Conservation (phyloP, 148 eudicot species). For the Diospyros lotus region DNA sequence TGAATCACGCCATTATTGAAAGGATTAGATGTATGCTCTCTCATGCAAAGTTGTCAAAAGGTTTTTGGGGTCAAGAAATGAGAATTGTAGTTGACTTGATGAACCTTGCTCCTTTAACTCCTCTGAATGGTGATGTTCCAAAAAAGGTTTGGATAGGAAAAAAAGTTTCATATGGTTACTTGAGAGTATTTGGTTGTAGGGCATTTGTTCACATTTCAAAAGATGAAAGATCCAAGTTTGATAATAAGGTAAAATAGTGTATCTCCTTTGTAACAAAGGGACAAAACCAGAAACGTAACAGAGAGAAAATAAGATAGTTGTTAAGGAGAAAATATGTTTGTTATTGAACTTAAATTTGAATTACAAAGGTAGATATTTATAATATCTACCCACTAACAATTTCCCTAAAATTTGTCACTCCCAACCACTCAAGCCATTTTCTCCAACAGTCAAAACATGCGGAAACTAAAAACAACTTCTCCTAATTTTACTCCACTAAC, state of each 20-base stretch:
- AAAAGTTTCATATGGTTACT: not conserved
- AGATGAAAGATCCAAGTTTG: not conserved
- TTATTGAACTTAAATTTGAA: too few relatives aligned
- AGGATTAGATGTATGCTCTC: not conserved
- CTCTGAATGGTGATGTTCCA: not conserved
- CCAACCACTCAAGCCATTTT: too few relatives aligned
- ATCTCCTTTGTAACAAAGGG: too few relatives aligned
- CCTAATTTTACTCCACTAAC: too few relatives aligned
- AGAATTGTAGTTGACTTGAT: not conserved
- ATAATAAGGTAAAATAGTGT: not conserved
- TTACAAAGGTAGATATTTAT: too few relatives aligned
- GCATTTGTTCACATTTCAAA: not conserved
- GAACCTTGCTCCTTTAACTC: not conserved
- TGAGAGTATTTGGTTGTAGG: not conserved
- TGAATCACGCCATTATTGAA: not conserved
- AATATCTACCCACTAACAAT: too few relatives aligned
- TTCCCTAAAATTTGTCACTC: too few relatives aligned
- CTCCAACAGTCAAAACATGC: too few relatives aligned
- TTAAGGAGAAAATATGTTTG: too few relatives aligned
- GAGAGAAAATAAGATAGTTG: too few relatives aligned
- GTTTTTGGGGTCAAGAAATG: not conserved
- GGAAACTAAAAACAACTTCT: too few relatives aligned
- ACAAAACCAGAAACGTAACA: too few relatives aligned
- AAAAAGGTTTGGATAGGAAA: not conserved
- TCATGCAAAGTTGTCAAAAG: not conserved